Base-by-base conservation (phyloP, 148 eudicot species). In the Drosera capensis region DNA sequence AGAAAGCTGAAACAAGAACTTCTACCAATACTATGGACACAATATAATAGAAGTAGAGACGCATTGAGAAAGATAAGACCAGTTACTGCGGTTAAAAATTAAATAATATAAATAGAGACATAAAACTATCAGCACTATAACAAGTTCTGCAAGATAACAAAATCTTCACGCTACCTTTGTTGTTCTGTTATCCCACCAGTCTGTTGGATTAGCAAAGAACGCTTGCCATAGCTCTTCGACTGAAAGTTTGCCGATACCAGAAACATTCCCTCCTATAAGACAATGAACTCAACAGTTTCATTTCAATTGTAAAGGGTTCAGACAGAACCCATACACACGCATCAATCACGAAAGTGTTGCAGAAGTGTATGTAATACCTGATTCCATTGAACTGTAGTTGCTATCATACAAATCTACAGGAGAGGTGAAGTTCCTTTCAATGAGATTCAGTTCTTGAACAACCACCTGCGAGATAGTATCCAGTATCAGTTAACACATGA, bases 171-270 rank as follows among this genome's bases (percentile, higher is more conserved):
- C 38, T 75, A 90, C 99, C 99, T 84, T 90, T 60, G 66, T 77
- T 59, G 68, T 84, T 57, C 95, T 64, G 57, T 90, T 85, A 52
- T 90, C 99, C 99, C 95, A 90, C 99, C 99, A 85, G 31, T 84
- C 95, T n/a, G 56, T 43, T 37, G 99, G 99, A 71, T 78, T 85
- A 38, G 88, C 95, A 64, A 90, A 90, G 60, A 73, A 90, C 9
- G 93, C 88, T 67, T 85, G 99, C 99, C 94, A 90, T 17, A 90
- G 82, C 46, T 85, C 88, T 65, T 78, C 80, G 5, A 40, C 36
- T 21, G 99, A 70, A 40, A 66, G 68, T 39, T 72, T 74, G 49
- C 19, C 55, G 52, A 57, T 69, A 41, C 68, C 54, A 30, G 70
- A 13, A 48, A 45, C 59, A 62, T 60, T 80, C 41, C 49, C 68